Conservation (phyloP, 2,329 filamentous ascomycete genomes). For the Alternaria rosae region DNA sequence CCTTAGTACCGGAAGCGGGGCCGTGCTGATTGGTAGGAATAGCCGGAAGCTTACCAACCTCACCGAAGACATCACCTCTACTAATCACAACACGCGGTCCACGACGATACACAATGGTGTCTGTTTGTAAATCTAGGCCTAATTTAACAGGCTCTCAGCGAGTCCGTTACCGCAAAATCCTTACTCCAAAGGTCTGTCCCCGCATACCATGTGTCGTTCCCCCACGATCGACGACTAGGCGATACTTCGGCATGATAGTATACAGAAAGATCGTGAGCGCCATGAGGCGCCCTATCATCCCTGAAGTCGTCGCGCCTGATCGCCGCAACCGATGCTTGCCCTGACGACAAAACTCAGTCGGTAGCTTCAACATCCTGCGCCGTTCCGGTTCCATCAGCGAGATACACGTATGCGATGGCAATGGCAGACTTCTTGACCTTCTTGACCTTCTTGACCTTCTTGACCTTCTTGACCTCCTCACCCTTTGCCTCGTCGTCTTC, state of each 20-base stretch:
- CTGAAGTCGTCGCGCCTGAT: not conserved
- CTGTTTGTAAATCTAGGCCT: fast-evolving
- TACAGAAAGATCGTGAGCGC: not conserved
- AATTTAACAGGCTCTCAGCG: not conserved
- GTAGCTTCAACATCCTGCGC: no score
- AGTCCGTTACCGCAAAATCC: fast-evolving
- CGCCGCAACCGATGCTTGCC: not conserved
- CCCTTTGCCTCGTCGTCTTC: not conserved
- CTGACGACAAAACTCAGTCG: not conserved
- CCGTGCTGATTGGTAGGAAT: slow-evolving; percentile 4
- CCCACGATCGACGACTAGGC: not conserved
- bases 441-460: no score
- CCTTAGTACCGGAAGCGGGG: slow-evolving; percentile 6
- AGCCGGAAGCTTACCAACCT: slow-evolving; percentile 12
- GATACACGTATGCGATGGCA: no score
- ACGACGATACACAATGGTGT: not conserved
- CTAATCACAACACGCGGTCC: not conserved
- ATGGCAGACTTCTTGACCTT: no score
- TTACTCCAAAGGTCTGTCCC: fast-evolving
- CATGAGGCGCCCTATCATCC: not conserved
- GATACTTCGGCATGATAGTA: not conserved
- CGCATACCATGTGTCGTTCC: not conserved
- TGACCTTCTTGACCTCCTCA: no score
- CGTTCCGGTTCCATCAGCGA: no score
- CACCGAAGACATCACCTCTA: not conserved